These are phyloP conservation scores for Aspergillus niger DNA, from an alignment of 2,329 filamentous ascomycete species.

Conservation along the genomic window DNA sequence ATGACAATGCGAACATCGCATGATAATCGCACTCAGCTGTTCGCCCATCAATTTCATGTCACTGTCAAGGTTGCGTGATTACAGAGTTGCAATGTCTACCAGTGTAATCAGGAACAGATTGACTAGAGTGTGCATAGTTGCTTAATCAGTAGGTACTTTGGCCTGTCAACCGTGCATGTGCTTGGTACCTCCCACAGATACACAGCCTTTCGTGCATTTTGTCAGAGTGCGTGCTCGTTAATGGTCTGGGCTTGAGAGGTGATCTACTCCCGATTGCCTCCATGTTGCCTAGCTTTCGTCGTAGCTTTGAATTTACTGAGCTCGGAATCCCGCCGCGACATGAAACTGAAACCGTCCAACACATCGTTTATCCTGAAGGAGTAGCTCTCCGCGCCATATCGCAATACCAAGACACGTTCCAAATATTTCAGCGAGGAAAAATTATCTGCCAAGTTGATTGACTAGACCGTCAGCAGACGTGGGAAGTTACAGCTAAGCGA, in stretches of 20 bases:
- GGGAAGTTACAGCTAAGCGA: not conserved
- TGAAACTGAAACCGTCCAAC: not conserved
- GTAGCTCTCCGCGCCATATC: not conserved
- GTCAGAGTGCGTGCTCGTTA: not conserved
- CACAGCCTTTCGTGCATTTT: not conserved
- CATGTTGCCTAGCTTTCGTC: not conserved
- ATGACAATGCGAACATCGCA: no score
- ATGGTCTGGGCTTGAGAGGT: not conserved
- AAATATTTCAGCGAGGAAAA: not conserved
- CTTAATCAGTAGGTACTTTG: not conserved
- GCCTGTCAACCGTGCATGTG: not conserved
- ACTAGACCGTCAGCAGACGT: not conserved
- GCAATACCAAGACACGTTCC: not conserved
- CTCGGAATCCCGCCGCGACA: not conserved
- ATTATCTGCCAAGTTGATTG: not conserved
- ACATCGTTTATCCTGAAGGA: not conserved
- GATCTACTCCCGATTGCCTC: not conserved
- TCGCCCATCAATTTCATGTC: no score
- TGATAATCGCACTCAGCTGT: no score
- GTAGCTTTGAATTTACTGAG: conserved; percentile 2
- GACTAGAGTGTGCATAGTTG: not conserved
- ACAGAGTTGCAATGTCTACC: not conserved
- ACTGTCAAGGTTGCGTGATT: not conserved
- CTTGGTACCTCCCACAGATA: not conserved
- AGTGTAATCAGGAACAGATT: not conserved